A percentile compares a stretch with the other conserved stretches of the same genome.
Conservation (phyloP, 2,329 filamentous ascomycete genomes). For the Ascosphaera pollenicola region DNA sequence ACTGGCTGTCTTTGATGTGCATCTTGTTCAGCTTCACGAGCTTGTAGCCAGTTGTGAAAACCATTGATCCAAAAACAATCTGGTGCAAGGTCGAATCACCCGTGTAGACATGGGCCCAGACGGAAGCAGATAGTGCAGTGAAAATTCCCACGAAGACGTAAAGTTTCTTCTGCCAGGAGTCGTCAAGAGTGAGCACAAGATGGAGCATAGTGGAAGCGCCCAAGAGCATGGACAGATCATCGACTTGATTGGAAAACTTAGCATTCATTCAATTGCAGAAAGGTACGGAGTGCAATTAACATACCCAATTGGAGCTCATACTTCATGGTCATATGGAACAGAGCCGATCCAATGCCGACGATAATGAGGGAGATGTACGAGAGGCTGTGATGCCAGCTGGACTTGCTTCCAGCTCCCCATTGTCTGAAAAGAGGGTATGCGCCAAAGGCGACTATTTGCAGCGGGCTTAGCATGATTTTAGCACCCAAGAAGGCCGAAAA, state of each 20-base stretch:
- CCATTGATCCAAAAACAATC: constrained; percentile 4
- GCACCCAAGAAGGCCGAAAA: too few relatives aligned
- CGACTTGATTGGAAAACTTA: constrained; percentile 1
- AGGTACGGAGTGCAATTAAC: not conserved
- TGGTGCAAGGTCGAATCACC: constrained; percentile 4
- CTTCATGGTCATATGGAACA: constrained; percentile 9
- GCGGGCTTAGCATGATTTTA: too few relatives aligned
- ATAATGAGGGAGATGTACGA: constrained; percentile 9
- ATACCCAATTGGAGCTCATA: constrained; percentile 6
- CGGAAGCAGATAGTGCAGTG: constrained; percentile 1
- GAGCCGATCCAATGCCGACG: constrained; percentile 7
- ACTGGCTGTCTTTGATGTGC: constrained; percentile 1
- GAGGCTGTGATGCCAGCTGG: constrained; percentile 3
- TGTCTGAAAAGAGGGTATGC: constrained; percentile 4
- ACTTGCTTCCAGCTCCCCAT: constrained; percentile 5
- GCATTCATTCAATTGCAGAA: not conserved
- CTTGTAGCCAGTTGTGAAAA: constrained; percentile 3
- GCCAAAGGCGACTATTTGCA: constrained; percentile 3
- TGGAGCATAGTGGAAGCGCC: constrained; percentile 5
- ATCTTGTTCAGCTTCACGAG: constrained; percentile 2
- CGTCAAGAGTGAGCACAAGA: constrained; percentile 4
- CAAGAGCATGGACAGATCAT: constrained; percentile 5
- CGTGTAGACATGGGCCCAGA: constrained; percentile 4
- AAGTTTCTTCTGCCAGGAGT: not conserved
- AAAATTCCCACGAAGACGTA: constrained; percentile 2